These are phyloP conservation scores for Trametes versicolor DNA, from an alignment of 1,284 basidiomycete species.

Conservation along the genomic window DNA sequence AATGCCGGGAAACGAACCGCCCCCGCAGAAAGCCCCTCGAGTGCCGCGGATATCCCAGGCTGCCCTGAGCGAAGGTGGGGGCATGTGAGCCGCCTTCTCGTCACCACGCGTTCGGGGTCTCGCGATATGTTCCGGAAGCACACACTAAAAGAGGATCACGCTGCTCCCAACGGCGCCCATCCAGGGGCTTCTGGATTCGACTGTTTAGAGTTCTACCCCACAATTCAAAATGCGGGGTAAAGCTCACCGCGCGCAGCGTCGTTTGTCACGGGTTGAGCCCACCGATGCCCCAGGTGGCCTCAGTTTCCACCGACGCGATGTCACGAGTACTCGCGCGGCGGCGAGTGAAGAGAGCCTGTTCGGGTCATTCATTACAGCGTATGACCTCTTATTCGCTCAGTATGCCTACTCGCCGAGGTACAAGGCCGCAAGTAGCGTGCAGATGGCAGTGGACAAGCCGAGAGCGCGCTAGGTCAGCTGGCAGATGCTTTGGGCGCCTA, in stretches of 20 bases:
- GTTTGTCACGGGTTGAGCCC: slow-evolving; percentile 13
- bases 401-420: no score
- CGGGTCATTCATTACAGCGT: no score
- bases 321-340: background rate
- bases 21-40: no score
- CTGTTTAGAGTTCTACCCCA: background rate
- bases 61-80: background rate
- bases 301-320: background rate
- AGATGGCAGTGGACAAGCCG: background rate
- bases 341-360: background rate
- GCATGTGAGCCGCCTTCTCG: slow-evolving; percentile 10
- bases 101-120: background rate
- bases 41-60: background rate
- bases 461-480: slow-evolving; percentile 13
- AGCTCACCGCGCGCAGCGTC: background rate
- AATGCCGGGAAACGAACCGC: no score
- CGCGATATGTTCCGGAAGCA: slow-evolving; percentile 3
- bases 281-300: slow-evolving; percentile 13
- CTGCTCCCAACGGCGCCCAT: background rate
- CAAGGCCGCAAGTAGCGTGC: no score
- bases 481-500: background rate
- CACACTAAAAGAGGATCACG: slow-evolving; percentile 9
- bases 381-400: no score
- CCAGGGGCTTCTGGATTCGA: slow-evolving; percentile 3
- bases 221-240: background rate